These are phyloP conservation scores for Didymella pinodella DNA, from an alignment of 2,329 filamentous ascomycete species.

Conservation along the genomic window DNA sequence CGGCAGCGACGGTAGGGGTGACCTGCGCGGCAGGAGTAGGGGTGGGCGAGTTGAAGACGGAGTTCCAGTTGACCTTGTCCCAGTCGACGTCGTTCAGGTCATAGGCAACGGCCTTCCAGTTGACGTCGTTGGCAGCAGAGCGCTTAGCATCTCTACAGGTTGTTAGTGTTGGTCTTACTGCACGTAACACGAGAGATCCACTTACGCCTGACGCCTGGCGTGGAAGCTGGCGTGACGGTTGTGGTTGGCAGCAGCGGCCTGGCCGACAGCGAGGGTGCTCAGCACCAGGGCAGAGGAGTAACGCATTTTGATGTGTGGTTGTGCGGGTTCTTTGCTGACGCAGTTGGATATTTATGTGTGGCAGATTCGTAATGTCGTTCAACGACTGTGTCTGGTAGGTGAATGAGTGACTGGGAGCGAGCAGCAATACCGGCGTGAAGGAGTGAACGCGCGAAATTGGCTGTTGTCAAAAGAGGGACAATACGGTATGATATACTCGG, in stretches of 20 bases:
- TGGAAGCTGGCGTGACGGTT: conserved; percentile 50
- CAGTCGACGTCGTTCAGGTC: conserved; percentile 42
- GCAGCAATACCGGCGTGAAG: conserved; percentile 46
- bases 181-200: conserved; percentile 8
- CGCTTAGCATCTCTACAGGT: conserved; percentile 43
- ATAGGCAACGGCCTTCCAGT: conserved; percentile 42
- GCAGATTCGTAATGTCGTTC: conserved; percentile 39
- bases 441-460: conserved; percentile 51
- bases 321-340: conserved; percentile 16
- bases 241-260: conserved; percentile 45
- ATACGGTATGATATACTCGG: conserved; percentile 35
- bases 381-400: conserved; percentile 25
- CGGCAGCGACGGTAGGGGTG: conserved; percentile 11
- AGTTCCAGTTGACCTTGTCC: conserved; percentile 39
- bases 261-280: conserved; percentile 48
- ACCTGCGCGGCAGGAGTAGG: conserved; percentile 21
- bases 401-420: conserved; percentile 44
- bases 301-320: conserved; percentile 39
- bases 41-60: conserved; percentile 29
- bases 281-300: conserved; percentile 49
- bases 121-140: conserved; percentile 29
- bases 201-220: conserved; percentile 45
- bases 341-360: conserved; percentile 20
- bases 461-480: conserved; percentile 37
- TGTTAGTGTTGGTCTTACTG: neutral